phyloP scores from a whole-genome alignment of 2,329 filamentous ascomycete genomes.

The Cordyceps sp. region DNA sequence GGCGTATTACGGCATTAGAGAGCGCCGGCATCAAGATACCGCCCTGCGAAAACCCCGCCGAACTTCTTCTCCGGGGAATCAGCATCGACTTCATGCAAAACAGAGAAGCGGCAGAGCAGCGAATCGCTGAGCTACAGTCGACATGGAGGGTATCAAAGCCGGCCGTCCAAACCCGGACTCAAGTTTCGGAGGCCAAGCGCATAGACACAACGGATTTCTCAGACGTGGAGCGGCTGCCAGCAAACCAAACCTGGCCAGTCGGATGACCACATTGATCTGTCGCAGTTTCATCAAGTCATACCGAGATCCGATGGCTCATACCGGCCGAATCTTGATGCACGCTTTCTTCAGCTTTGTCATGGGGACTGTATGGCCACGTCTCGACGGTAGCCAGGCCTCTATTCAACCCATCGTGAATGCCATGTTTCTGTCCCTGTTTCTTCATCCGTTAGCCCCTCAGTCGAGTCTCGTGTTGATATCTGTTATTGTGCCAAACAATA shows the following conservation, averaged over 20 bases:
- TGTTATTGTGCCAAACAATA: no score
- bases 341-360: neutral
- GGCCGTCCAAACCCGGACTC: no score
- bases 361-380: neutral
- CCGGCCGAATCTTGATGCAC: neutral
- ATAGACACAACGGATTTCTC: no score
- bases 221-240: no score
- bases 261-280: neutral
- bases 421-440: neutral
- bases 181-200: neutral
- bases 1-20: slow-evolving; percentile 50
- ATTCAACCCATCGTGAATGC: neutral
- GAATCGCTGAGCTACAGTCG: neutral
- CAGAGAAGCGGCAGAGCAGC: neutral
- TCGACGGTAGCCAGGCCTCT: neutral
- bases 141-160: neutral
- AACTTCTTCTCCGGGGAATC: slow-evolving; percentile 31
- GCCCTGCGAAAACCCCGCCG: slow-evolving; percentile 59
- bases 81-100: neutral
- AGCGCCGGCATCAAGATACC: slow-evolving; percentile 46
- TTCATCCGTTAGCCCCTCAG: neutral
- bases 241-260: neutral
- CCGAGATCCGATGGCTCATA: neutral
- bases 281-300: neutral
- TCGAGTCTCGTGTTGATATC: neutral